Evolutionary conservation across 768 basidiomycete species (phyloP), one percentile per base, ranked within the genome.

Genomic region (Pulveroboletus sp.): DNA sequence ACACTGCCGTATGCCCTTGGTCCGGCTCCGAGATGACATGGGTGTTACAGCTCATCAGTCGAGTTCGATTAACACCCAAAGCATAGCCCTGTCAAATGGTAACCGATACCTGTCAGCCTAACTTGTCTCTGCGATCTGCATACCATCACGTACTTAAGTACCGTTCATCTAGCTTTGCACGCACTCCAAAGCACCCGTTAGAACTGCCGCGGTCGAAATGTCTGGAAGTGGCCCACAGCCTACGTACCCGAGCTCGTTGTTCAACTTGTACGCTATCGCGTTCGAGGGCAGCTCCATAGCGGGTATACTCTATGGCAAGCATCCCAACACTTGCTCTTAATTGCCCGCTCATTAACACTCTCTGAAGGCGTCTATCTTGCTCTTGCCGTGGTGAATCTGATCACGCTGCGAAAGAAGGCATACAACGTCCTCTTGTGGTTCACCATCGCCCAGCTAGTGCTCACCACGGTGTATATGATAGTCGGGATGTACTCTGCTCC

Each of bases 271-370:
- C 28, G 64, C 54, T 32, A 53, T 61, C 6, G 56, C 56, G 5
- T 51, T 64, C 31, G 56, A 61, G 39, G 61, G 61, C 39, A 51
- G 39, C 33, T 55, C 54, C 11, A 13, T 64, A 4, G 59, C 54
- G 7, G 54, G 54, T 1, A 43, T 62, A 7, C 57, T 62, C 31
- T 64, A 35, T 51, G 61, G 61, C 46, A 48, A 33, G 21, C 21
- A 30, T 36, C 8, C 18, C 27, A 8, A 6, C 0, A n/a, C 1
- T 30, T 9, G 13, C 4, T 2, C 1, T 14, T 5, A 18, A 11
- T 28, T 7, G 8, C 6, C 6, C 6, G 18, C 11, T 8, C 3
- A 8, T 33, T 47, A 6, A 44, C 37, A 4, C 27, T 1, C 14
- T 13, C 5, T 8, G 1, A 1, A 62, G 61, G 61, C 24, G 27